These are phyloP conservation scores for Colletotrichum incanum DNA, from an alignment of 2,329 filamentous ascomycete genomes.

Conservation along the genomic window DNA sequence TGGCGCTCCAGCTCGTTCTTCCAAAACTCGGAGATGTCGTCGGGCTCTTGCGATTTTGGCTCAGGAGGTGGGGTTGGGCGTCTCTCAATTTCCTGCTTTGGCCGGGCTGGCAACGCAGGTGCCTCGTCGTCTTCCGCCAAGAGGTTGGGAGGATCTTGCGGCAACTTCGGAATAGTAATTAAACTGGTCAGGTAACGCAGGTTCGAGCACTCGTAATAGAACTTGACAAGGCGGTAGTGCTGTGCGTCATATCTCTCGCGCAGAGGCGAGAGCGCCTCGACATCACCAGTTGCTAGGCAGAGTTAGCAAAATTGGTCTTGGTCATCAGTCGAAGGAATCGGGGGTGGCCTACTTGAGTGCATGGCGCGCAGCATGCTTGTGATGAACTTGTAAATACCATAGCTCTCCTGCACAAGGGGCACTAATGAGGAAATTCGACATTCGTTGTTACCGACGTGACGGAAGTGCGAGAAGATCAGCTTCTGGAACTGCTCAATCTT, in stretches of 20 bases:
- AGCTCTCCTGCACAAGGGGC: slow-evolving; percentile 95
- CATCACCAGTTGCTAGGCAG: slow-evolving; percentile 84
- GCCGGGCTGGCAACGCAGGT: slow-evolving; percentile 86
- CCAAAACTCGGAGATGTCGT: slow-evolving; percentile 98
- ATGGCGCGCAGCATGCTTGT: slow-evolving; percentile 99
- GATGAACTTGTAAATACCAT: slow-evolving; percentile 99
- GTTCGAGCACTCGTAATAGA: slow-evolving; percentile 99
- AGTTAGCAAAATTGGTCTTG: slow-evolving; percentile 45
- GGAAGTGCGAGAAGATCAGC: slow-evolving; percentile 97
- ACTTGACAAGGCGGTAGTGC: slow-evolving; percentile 95
- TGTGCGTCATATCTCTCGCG: slow-evolving; percentile 93
- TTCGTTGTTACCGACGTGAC: slow-evolving; percentile 92
- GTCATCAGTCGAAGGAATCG: not conserved
- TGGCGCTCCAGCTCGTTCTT: slow-evolving; percentile 92
- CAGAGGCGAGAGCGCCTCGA: slow-evolving; percentile 91
- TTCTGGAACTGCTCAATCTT: slow-evolving; percentile 99
- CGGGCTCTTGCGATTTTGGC: slow-evolving; percentile 83
- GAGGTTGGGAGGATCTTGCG: slow-evolving; percentile 92
- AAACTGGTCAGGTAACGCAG: slow-evolving; percentile 95
- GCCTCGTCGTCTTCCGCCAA: slow-evolving; percentile 87
- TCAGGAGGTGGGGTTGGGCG: slow-evolving; percentile 79
- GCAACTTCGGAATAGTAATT: slow-evolving; percentile 95
- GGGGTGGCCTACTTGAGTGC: slow-evolving; percentile 82
- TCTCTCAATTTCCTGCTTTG: slow-evolving; percentile 80
- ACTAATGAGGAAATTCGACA: slow-evolving; percentile 96